A percentile compares a stretch with the other conserved stretches of the same genome.
These are phyloP conservation scores for Zopfochytrium polystomum DNA, from an alignment of 371 early-diverging fungal genomes.

Conservation along the genomic window DNA sequence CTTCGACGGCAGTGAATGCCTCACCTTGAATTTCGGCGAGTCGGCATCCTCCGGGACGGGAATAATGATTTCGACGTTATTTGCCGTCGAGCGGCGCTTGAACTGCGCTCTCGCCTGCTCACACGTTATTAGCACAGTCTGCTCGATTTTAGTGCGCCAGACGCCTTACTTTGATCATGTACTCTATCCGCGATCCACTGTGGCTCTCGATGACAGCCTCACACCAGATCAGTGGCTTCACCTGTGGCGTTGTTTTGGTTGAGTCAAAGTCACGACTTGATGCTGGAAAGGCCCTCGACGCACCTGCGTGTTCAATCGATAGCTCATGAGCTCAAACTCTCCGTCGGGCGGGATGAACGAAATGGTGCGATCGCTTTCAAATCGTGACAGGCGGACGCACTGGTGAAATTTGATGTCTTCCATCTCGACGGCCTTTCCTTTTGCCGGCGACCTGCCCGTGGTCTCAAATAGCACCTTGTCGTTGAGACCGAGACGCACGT, in stretches of 20 bases:
- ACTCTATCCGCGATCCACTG: slow-evolving; percentile 91
- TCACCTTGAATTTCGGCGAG: slow-evolving; percentile 92
- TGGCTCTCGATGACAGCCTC: slow-evolving; percentile 92
- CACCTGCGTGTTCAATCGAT: slow-evolving; percentile 87
- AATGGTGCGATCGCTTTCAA: slow-evolving; percentile 96
- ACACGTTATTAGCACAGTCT: background rate
- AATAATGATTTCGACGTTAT: slow-evolving; percentile 94
- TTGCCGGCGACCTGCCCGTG: slow-evolving; percentile 77
- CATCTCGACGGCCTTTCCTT: slow-evolving; percentile 96
- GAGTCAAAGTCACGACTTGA: background rate
- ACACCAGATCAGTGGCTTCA: slow-evolving; percentile 95
- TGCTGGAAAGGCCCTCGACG: background rate
- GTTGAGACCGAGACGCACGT: slow-evolving; percentile 93
- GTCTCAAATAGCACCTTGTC: slow-evolving; percentile 98
- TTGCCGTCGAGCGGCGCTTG: slow-evolving; percentile 93
- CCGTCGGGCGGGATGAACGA: slow-evolving; percentile 98
- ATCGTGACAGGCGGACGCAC: slow-evolving; percentile 92
- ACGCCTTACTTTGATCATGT: slow-evolving; percentile 75
- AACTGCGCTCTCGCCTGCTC: slow-evolving; percentile 89
- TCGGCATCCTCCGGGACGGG: slow-evolving; percentile 98
- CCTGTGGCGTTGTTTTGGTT: slow-evolving; percentile 35
- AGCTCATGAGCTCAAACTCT: slow-evolving; percentile 98
- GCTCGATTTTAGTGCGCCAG: background rate
- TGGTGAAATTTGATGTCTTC: slow-evolving; percentile 99
- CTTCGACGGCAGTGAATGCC: no score